phyloP scores from a whole-genome alignment of 2,329 filamentous ascomycete genomes.

The Penicillium glabrum region DNA sequence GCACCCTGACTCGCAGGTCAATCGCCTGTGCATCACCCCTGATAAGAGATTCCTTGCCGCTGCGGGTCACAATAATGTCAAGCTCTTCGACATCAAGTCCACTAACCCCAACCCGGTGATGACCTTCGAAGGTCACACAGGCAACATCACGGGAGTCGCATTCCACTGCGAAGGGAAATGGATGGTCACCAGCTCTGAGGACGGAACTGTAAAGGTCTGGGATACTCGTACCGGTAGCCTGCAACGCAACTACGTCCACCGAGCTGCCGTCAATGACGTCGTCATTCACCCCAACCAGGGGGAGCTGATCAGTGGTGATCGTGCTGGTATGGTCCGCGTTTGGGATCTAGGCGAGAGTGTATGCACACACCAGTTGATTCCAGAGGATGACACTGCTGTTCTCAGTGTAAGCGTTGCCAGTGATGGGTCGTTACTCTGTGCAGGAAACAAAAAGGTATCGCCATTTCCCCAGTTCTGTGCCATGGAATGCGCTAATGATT shows the following conservation, averaged over 20 bases:
- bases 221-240: slow-evolving; percentile 82
- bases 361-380: slow-evolving; percentile 93
- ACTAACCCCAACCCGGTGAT: slow-evolving; percentile 93
- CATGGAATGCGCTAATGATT: neutral
- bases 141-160: slow-evolving; percentile 92
- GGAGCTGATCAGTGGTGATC: slow-evolving; percentile 94
- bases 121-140: slow-evolving; percentile 93
- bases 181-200: slow-evolving; percentile 98
- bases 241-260: slow-evolving; percentile 91
- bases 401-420: slow-evolving; percentile 94
- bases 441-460: slow-evolving; percentile 80
- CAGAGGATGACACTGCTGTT: slow-evolving; percentile 91
- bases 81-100: slow-evolving; percentile 97
- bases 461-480: neutral
- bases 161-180: slow-evolving; percentile 99
- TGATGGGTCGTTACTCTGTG: slow-evolving; percentile 88
- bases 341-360: slow-evolving; percentile 98
- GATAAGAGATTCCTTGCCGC: slow-evolving; percentile 95
- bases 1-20: slow-evolving; percentile 96
- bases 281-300: slow-evolving; percentile 99
- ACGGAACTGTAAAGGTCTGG: slow-evolving; percentile 97
- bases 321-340: slow-evolving; percentile 85
- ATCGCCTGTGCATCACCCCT: slow-evolving; percentile 95
- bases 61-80: slow-evolving; percentile 79
- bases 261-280: slow-evolving; percentile 88